A percentile compares a stretch with the other conserved stretches of the same genome.
Conservation (phyloP, 192 early-diverging fungal genomes). For the Coemansia reversa region DNA sequence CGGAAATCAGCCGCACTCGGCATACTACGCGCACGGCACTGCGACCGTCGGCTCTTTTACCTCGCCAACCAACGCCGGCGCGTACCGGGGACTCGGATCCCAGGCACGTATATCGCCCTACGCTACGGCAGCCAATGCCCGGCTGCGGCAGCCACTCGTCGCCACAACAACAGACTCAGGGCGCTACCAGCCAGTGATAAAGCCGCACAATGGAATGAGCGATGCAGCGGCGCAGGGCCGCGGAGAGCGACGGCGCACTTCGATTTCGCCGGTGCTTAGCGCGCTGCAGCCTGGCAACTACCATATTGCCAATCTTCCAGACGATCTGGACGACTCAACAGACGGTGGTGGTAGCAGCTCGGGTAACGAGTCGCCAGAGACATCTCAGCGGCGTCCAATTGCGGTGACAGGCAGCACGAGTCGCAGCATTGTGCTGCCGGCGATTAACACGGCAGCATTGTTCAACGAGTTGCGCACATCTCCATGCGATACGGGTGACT, state of each 20-base stretch:
- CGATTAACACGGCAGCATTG: constrained; percentile 35
- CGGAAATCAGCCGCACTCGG: constrained; percentile 44
- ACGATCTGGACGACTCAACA: constrained; percentile 38
- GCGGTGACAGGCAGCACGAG: background rate
- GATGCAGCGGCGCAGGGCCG: background rate
- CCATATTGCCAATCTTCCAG: constrained; percentile 51
- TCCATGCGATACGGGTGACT: constrained; percentile 44
- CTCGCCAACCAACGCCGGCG: background rate
- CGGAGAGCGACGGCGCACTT: constrained; percentile 15
- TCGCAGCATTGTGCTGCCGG: constrained; percentile 4
- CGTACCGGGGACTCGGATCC: background rate
- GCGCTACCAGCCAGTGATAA: background rate
- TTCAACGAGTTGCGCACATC: constrained; percentile 15
- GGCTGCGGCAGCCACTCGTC: background rate
- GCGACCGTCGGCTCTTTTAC: constrained; percentile 12
- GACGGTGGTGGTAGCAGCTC: constrained; percentile 17
- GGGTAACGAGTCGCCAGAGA: constrained; percentile 1
- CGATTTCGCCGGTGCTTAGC: constrained; percentile 45
- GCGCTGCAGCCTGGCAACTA: constrained; percentile 49
- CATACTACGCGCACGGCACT: constrained; percentile 48
- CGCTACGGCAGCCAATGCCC: background rate
- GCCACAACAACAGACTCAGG: background rate
- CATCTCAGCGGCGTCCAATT: background rate
- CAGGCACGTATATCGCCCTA: background rate
- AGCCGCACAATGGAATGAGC: background rate